phyloP scores from a whole-genome alignment of 2,329 filamentous ascomycete genomes.

The Cladophialophora chaetospira region DNA sequence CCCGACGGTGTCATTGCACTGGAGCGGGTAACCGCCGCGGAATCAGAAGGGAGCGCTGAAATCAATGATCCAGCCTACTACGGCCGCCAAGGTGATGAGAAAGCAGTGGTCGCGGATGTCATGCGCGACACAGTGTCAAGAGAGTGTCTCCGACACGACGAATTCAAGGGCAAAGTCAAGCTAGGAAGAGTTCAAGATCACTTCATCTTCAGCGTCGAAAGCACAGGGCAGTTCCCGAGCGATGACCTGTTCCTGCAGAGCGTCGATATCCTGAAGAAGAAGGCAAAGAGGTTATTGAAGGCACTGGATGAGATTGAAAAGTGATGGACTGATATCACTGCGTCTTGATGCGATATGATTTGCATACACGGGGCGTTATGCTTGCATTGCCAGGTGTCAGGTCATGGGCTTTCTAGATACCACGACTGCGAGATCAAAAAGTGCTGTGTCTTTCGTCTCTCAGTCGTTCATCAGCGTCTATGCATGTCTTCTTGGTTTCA shows the following conservation, averaged over 20 bases:
- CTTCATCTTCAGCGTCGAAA: slow-evolving; percentile 96
- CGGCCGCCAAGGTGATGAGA: slow-evolving; percentile 74
- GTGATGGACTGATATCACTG: slow-evolving; percentile 36
- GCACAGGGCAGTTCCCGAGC: slow-evolving; percentile 90
- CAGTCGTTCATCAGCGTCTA: neutral
- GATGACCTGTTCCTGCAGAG: slow-evolving; percentile 92
- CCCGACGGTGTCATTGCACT: slow-evolving; percentile 82
- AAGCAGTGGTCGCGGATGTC: slow-evolving; percentile 82
- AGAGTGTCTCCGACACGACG: slow-evolving; percentile 85
- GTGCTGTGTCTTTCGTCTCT: neutral
- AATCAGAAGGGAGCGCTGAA: slow-evolving; percentile 60
- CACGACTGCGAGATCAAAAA: slow-evolving; percentile 23
- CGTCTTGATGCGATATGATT: slow-evolving; percentile 22
- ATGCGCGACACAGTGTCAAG: slow-evolving; percentile 95
- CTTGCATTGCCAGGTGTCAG: slow-evolving; percentile 22
- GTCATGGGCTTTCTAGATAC: slow-evolving; percentile 23
- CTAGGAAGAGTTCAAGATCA: slow-evolving; percentile 88
- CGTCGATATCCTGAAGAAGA: slow-evolving; percentile 79
- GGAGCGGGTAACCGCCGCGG: slow-evolving; percentile 68
- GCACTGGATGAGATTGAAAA: slow-evolving; percentile 45
- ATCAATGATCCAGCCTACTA: slow-evolving; percentile 66
- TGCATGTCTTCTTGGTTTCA: neutral
- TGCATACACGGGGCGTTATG: slow-evolving; percentile 11
- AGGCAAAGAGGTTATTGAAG: slow-evolving; percentile 61
- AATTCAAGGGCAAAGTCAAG: slow-evolving; percentile 95